A percentile compares a stretch with the other conserved stretches of the same genome.
These are phyloP conservation scores for Penicillium sp. DNA, from an alignment of 2,329 filamentous ascomycete genomes.

Conservation along the genomic window DNA sequence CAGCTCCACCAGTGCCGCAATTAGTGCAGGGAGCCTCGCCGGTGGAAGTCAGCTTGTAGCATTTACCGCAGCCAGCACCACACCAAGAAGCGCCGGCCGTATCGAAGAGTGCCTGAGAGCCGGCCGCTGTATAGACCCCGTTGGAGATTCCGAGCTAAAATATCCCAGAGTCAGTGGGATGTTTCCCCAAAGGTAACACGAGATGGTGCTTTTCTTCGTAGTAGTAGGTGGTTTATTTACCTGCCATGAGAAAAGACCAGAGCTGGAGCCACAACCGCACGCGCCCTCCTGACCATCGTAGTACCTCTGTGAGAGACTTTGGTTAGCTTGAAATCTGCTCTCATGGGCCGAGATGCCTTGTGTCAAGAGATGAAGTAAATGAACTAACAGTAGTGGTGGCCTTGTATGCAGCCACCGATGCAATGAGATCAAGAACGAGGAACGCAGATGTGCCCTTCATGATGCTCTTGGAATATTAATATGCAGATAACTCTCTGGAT, in stretches of 20 bases:
- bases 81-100: conserved; percentile 28
- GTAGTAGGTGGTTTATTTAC: conserved; percentile 18
- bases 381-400: conserved; percentile 1
- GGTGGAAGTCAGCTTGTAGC: conserved; percentile 31
- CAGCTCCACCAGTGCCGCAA: conserved; percentile 28
- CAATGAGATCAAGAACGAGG: background rate
- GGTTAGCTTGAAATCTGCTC: background rate
- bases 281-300: conserved; percentile 39
- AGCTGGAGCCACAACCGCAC: conserved; percentile 36
- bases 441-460: background rate
- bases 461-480: background rate
- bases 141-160: background rate
- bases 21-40: conserved; percentile 24
- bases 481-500: background rate
- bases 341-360: too few relatives aligned
- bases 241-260: conserved; percentile 36
- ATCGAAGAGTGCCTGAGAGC: conserved; percentile 32
- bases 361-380: background rate
- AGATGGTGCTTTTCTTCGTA: too few relatives aligned
- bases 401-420: conserved; percentile 1
- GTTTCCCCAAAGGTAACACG: too few relatives aligned
- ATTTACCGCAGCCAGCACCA: conserved; percentile 32
- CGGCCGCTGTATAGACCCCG: conserved; percentile 30
- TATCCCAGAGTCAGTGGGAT: background rate
- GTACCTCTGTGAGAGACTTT: conserved; percentile 31